Evolutionary conservation across 176 grass and related monocot species (phyloP).

Genomic region (Eremochloa ophiuroides): DNA sequence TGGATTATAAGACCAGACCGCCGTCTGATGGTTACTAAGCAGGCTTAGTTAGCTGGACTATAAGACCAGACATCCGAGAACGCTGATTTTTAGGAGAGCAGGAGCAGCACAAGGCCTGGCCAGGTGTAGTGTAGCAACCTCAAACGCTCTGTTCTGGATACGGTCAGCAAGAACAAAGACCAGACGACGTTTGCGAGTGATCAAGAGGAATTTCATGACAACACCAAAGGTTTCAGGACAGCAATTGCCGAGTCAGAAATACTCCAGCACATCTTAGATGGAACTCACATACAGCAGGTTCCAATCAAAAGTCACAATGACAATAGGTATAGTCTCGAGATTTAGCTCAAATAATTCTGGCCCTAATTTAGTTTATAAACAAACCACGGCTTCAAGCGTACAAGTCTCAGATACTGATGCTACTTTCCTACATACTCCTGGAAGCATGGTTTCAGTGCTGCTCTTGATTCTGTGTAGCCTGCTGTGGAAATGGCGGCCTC

Average conservation of each 20-base stretch:
- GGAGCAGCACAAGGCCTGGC: too few relatives aligned
- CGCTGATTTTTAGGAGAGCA: too few relatives aligned
- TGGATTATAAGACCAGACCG: too few relatives aligned
- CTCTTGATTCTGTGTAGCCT: conserved; percentile 30
- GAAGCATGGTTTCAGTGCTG: conserved; percentile 17
- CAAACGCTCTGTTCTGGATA: too few relatives aligned
- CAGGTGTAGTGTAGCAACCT: too few relatives aligned
- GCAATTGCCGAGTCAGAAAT: too few relatives aligned
- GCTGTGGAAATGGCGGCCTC: conserved; percentile 15
- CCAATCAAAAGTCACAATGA: background rate
- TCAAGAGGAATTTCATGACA: too few relatives aligned
- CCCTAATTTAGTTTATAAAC: background rate
- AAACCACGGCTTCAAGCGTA: background rate
- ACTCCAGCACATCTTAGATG: too few relatives aligned
- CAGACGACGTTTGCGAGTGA: background rate
- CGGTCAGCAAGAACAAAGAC: background rate
- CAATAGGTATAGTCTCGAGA: background rate
- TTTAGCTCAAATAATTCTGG: background rate
- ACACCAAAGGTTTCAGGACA: too few relatives aligned
- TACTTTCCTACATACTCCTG: conserved; percentile 29
- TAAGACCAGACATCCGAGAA: too few relatives aligned
- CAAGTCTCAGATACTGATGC: background rate
- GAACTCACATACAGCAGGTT: background rate
- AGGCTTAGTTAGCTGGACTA: too few relatives aligned
- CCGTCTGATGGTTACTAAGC: too few relatives aligned